Base-by-base conservation (phyloP, 106 monocot species). In the Narthecium ossifragum region DNA sequence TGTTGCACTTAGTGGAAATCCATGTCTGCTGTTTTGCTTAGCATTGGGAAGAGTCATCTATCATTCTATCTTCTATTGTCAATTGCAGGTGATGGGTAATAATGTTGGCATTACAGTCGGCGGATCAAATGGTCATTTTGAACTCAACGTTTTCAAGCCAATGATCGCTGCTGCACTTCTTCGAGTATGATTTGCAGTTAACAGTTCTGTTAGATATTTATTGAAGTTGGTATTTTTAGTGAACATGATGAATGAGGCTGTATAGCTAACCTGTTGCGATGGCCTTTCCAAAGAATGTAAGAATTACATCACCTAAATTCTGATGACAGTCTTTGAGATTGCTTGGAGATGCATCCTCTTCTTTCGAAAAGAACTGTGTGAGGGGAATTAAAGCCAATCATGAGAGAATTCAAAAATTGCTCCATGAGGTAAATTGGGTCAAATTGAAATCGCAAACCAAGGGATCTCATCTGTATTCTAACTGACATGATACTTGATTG, bases 81-180 rank as follows among this genome's bases (percentile, higher is more conserved):
- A 67, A 46, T 41, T 71, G 53, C 65, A 96, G 96, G 86, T 98
- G 41, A 91, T 98, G 90, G 98, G 86, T 64, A 98, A 98, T 77
- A 80, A 91, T 73, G 84, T 91, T 10, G 86, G 84, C 9, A 72
- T 91, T 55, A 91, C 98, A 21, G 47, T 98, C 0, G 90, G 98
- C 74, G 98, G 98, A 70, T 75, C 91, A 60, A 91, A 91, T 73
- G 98, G 98, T 6, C 98, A 98, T 88, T 98, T 98, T 76, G 98
- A 98, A 37, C 73, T 98, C 39, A 98, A 91, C 62, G 98, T 98
- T 20, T 98, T 66, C 78, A 98, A 91, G 67, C 98, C 98, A 28
- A 46, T 91, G 72, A 98, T 98, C 53, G 87, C 86, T n/a, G 88
- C 84, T 64, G 74, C 37, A 66, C 69, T 98, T 38, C 83, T 98